Base-by-base conservation (phyloP, 768 basidiomycete species). In the Bullera alba region DNA sequence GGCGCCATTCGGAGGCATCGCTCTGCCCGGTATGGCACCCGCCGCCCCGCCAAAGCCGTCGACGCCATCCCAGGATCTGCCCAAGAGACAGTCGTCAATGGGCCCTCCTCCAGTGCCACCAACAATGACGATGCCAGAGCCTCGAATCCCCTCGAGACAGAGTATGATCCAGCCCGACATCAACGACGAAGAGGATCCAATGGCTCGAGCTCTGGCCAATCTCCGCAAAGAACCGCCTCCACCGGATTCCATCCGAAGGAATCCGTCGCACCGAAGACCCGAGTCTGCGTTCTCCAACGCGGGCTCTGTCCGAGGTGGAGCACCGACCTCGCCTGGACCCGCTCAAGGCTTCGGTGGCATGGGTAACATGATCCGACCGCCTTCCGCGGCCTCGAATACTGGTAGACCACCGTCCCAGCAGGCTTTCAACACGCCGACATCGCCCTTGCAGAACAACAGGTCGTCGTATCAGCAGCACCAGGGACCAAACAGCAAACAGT, bases 131-230 rank as follows among this genome's bases (percentile, higher is more conserved):
- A 63, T 65, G 63, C 61, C 66, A 14, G 63, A 65, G 30, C 63
- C 63, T 34, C 51, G 63, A 2, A 49, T 65, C 16, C 60, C 63
- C 14, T 61, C 63, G 32, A 56, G 63, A 29, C 63, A 65, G 36
- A 48, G 61, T 25, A 49, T 56, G 5, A 54, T 60, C 22, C 48
- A 59, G 5, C 52, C 60, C 25, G 42, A 48, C 23, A 49, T 70
- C 15, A 64, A 69, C 16, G 71, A 72, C 44, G 73, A 73, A 19
- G 69, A 69, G 15, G 76, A 76, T 46, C 76, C 76, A 0, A 71
- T 77, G 62, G 74, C 75, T 15, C 67, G 69, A 45, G 72, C 74
- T 25, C 59, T 77, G 51, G 75, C 68, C 16, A 69, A 70, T 26
- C 64, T 75, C 10, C 54, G 71, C 36, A 52, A 60, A 37, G 68